Base-by-base conservation (phyloP, 345 rosid species). In the Brassica incana region DNA sequence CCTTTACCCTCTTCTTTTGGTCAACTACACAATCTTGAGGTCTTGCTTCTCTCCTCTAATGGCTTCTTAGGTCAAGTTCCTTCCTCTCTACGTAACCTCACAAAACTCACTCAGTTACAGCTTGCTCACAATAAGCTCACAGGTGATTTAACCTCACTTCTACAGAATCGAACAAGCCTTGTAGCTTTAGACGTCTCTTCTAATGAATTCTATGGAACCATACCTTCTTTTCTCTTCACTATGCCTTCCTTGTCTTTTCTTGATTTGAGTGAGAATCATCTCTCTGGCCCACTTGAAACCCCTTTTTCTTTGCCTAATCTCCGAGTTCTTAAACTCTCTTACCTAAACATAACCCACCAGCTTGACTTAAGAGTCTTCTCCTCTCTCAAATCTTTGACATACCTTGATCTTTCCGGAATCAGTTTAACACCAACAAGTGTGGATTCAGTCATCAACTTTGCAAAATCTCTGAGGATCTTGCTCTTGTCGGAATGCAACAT, bases 401-500 rank as follows among this genome's bases (percentile, higher is more conserved):
- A 62, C 66, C 66, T 62, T 29, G 66, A 29, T 0, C 36, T 62
- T 62, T 62, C 18, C 18, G 66, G 66, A 29, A 29, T 5, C 66
- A 62, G 66, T 5, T 12, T 61, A 12, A 62, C 36, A 29, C 66
- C 66, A 14, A 62, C 38, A 7, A 62, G 66, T 29, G 36, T 62
- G 9, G 1, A 62, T 29, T 29, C 66, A 29, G 36, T 12, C 66
- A 29, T 29, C 16, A 0, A 62, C 66, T 30, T 62, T 2, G 7
- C 66, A 29, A 14, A 4, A 1, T 29, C 8, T 15, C 18, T 62
- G 38, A 12, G 2, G 38, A 1, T 62, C 66, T 62, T 62, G 66
- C 66, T 62, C 66, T 29, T 62, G 66, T 62, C 38, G 66, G 38
- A 14, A 62, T 62, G 66, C 66, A 29, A 62, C 66, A n/a, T n/a